phyloP scores from a whole-genome alignment of 495 filamentous ascomycete species.

The Aeminium ludgeri region DNA sequence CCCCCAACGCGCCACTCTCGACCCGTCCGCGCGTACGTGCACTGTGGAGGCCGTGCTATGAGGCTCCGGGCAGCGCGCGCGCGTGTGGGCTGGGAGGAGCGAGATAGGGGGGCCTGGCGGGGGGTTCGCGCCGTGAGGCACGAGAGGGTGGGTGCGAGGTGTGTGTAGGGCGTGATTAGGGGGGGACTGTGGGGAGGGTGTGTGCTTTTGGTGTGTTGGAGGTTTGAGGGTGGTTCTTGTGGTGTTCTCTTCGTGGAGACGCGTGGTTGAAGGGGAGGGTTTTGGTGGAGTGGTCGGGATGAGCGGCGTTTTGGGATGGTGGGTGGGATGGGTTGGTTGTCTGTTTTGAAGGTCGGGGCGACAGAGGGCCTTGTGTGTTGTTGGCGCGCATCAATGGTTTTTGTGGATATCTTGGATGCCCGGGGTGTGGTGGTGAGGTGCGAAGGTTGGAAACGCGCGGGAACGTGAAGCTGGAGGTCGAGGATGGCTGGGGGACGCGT shows the following conservation, averaged over 20 bases:
- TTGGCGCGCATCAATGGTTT: not conserved
- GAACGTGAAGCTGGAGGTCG: too few species aligned
- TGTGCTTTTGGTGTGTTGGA: slow-evolving; percentile 12
- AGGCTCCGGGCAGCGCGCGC: too few species aligned
- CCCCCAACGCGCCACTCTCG: too few species aligned
- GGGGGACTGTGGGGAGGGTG: slow-evolving; percentile 13
- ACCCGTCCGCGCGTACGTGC: too few species aligned
- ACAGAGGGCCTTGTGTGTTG: too few species aligned
- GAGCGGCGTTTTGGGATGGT: slow-evolving; percentile 8
- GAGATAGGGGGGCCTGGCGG: too few species aligned
- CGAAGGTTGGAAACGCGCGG: not conserved
- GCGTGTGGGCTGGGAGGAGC: too few species aligned
- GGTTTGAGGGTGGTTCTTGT: slow-evolving; percentile 10
- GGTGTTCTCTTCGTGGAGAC: too few species aligned
- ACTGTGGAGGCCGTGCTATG: slow-evolving; percentile 2
- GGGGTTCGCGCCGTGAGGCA: slow-evolving; percentile 1
- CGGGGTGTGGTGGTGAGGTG: not conserved
- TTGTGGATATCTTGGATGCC: slow-evolving; percentile 2
- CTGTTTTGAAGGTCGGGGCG: not conserved
- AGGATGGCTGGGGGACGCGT: not conserved
- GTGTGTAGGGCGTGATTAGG: too few species aligned
- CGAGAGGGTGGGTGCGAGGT: slow-evolving; percentile 4
- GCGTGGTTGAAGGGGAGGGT: not conserved
- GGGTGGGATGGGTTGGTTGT: not conserved
- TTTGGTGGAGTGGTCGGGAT: slow-evolving; percentile 1